phyloP scores from a whole-genome alignment of 2,329 filamentous ascomycete species.

The Cladosporium cucumerinum region DNA sequence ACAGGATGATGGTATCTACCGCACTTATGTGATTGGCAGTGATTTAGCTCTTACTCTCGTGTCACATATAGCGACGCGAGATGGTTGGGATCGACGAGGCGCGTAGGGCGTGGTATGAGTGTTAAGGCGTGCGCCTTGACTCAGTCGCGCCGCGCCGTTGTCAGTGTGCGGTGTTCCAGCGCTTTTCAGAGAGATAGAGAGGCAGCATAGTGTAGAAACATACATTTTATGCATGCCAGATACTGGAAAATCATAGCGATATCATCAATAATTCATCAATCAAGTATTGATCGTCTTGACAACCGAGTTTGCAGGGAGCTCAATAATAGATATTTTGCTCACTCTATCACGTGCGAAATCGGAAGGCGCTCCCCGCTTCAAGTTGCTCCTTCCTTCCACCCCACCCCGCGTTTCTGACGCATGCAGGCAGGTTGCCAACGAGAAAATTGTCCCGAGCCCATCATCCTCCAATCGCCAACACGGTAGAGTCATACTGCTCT shows the following conservation, averaged over 20 bases:
- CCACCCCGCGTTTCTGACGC: constrained; percentile 12
- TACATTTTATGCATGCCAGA: background rate
- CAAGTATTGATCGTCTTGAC: background rate
- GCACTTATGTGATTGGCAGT: background rate
- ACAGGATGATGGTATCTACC: background rate
- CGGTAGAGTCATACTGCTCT: constrained; percentile 20
- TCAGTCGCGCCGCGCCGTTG: background rate
- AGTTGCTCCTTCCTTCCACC: constrained; percentile 4
- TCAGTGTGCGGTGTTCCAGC: background rate
- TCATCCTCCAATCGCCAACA: background rate
- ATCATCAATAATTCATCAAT: background rate
- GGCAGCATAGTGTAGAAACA: background rate
- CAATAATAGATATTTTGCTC: background rate
- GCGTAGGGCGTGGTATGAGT: background rate
- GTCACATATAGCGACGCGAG: background rate
- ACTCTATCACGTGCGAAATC: constrained; percentile 3
- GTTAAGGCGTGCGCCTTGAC: background rate
- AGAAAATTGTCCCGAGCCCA: constrained; percentile 9
- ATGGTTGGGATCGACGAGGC: background rate
- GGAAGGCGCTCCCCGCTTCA: background rate
- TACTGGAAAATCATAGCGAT: background rate
- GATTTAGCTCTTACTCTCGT: background rate
- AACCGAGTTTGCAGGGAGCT: background rate
- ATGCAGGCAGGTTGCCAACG: background rate
- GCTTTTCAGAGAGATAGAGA: background rate